Percentiles rank a stretch among this genome's conserved stretches.
Evolutionary conservation across 225 moss, liverwort and hornwort genomes (phyloP).

Genomic region (Pleurozium schreberi): DNA sequence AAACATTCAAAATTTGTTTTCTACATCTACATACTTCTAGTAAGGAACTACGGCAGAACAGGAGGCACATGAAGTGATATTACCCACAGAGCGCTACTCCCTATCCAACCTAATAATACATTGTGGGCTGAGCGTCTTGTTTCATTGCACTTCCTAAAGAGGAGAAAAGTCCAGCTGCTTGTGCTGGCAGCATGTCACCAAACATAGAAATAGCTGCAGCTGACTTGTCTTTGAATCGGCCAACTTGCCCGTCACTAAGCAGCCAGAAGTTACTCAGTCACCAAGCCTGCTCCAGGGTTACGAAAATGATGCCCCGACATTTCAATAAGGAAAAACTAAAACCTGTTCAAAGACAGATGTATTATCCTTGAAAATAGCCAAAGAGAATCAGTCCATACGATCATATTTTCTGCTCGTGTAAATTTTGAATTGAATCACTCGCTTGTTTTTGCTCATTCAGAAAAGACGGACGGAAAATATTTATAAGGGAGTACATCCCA

Average conservation of each 20-base stretch:
- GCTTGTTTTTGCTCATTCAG: background rate
- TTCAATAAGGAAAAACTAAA: background rate
- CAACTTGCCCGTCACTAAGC: conserved; percentile 83
- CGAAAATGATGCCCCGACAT: background rate
- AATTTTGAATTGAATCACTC: background rate
- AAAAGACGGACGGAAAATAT: background rate
- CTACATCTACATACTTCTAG: conserved; percentile 1
- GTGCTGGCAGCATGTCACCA: conserved; percentile 83
- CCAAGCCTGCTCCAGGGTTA: background rate
- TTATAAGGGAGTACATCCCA: background rate
- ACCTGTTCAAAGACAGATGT: background rate
- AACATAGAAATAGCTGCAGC: conserved; percentile 93
- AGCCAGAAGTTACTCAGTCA: background rate
- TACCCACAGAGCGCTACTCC: background rate
- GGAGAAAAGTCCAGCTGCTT: conserved; percentile 86
- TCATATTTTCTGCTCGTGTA: background rate
- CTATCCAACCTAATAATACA: conserved; percentile 33
- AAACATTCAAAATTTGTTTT: conserved; percentile 11
- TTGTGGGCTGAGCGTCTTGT: conserved; percentile 31
- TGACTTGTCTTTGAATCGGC: conserved; percentile 76
- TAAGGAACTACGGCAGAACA: background rate
- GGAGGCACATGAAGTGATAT: background rate
- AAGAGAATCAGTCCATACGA: background rate
- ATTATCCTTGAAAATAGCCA: background rate
- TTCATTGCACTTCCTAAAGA: conserved; percentile 76